Conservation (phyloP, 805 yeast species). For the Ogataea philodendri region DNA sequence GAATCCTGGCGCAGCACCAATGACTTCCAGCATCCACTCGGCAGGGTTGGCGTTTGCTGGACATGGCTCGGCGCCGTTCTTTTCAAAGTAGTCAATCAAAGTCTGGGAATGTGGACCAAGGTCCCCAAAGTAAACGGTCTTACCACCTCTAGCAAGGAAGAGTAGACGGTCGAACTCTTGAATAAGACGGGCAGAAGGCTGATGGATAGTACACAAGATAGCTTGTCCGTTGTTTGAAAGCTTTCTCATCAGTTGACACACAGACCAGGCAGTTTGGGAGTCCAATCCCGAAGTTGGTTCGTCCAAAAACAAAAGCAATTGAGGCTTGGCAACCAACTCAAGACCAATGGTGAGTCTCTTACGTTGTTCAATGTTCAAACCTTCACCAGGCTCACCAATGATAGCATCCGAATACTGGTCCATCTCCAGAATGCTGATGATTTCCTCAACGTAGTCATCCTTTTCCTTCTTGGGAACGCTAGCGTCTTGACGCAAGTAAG, state of each 20-base stretch:
- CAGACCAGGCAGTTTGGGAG: conserved; percentile 56
- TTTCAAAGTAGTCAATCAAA: conserved; percentile 62
- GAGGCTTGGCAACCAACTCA: conserved; percentile 52
- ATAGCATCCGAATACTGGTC: conserved; percentile 50
- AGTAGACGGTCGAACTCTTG: conserved; percentile 71
- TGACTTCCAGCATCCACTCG: conserved; percentile 85
- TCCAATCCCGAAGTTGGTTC: conserved; percentile 62
- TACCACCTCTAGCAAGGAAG: conserved; percentile 63
- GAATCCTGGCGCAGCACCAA: conserved; percentile 76
- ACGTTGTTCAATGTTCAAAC: conserved; percentile 51
- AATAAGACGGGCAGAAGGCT: conserved; percentile 74
- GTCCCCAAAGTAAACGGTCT: conserved; percentile 71
- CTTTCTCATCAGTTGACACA: conserved; percentile 46
- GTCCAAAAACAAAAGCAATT: conserved; percentile 49
- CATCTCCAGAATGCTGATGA: conserved; percentile 49
- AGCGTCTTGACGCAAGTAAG: conserved; percentile 43
- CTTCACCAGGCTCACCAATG: conserved; percentile 44
- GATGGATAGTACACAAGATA: conserved; percentile 69
- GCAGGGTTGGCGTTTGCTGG: conserved; percentile 72
- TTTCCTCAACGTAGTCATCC: conserved; percentile 46
- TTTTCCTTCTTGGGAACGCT: conserved; percentile 42
- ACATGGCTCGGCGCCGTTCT: conserved; percentile 60
- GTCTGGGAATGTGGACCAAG: conserved; percentile 51
- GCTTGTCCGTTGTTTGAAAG: conserved; percentile 51
- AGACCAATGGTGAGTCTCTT: conserved; percentile 52